Percentiles rank a stretch among this genome's conserved stretches.
Conservation (phyloP, 225 moss, liverwort and hornwort species). For the Antitrichia curtipendula region DNA sequence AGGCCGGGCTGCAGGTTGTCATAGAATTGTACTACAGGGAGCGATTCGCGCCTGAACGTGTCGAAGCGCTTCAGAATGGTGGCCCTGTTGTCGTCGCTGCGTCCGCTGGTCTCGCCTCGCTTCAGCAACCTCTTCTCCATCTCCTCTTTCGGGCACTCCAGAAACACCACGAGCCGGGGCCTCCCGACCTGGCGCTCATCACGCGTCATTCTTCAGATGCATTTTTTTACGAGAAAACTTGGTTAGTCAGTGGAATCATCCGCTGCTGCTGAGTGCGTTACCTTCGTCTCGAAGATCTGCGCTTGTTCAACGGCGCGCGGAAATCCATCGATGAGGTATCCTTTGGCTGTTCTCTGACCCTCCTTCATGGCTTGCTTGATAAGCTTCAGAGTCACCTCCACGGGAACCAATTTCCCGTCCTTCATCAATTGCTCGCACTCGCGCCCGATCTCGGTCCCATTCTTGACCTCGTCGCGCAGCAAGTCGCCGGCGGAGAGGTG, state of each 20-base stretch:
- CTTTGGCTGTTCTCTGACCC: conserved; percentile 18
- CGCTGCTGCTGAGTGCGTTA: neutral
- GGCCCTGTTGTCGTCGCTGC: conserved; percentile 59
- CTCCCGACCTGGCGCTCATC: conserved; percentile 29
- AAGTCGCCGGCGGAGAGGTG: conserved; percentile 76
- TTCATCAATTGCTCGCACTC: conserved; percentile 69
- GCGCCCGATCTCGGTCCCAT: conserved; percentile 36
- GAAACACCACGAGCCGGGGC: conserved; percentile 59
- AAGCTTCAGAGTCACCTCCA: conserved; percentile 51
- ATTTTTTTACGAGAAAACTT: neutral
- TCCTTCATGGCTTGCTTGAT: conserved; percentile 57
- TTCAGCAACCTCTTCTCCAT: conserved; percentile 71
- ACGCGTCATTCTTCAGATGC: neutral
- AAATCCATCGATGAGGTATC: conserved; percentile 77
- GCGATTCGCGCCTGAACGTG: conserved; percentile 58
- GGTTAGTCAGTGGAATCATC: neutral
- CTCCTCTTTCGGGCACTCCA: conserved; percentile 69
- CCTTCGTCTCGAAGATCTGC: conserved; percentile 62
- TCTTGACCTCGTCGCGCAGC: conserved; percentile 65
- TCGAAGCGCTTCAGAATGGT: conserved; percentile 79
- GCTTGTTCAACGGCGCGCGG: conserved; percentile 85
- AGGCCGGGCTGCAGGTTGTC: conserved; percentile 30
- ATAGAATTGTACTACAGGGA: conserved; percentile 60
- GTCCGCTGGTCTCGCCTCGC: conserved; percentile 70
- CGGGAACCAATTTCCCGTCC: conserved; percentile 73